Base-by-base conservation (phyloP, 352 stramenopile genomes). In the Aphanomyces cochlioides region DNA sequence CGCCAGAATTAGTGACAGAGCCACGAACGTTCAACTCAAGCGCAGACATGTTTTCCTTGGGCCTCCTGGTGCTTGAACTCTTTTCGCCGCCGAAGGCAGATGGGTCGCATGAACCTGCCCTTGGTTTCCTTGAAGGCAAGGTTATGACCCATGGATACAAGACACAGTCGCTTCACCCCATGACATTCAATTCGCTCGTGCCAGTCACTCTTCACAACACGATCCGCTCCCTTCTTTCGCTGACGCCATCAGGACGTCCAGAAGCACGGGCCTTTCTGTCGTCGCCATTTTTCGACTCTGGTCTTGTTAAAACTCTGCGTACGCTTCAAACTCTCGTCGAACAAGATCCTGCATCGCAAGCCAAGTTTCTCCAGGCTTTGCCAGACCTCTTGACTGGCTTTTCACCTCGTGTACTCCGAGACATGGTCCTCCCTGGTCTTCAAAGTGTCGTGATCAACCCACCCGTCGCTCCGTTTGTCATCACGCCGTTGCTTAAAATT, bases 131-230 rank as follows among this genome's bases (percentile, higher is more conserved):
- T 43, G 89, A 96, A 60, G 88, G 87, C 41, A 96, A 96, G 78
- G 90, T 88, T 57, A 90, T 95, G 83, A 95, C 87, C 0, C 83
- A 96, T 73, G 83, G 80, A 21, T 95, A 95, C 78, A 95, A 95
- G 66, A 84, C 93, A 59, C 86, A 91, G 75, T 92, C 87, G n/a
- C 76, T 96, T 60, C 87, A 95, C 58, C 87, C 87, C 40, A 93
- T 95, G 56, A 80, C 82, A 58, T 95, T 95, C 75, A 85, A 84
- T 50, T 60, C 77, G 13, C 84, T 82, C 0, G 81, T 95, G 47
- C 87, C 87, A n/a, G 85, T 89, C 43, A 77, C 85, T 41, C 72
- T 95, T 38, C 85, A 95, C 56, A 93, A 93, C 73, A 95, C 87
- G 50, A 92, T 95, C 64, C 85, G 85, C 10, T 81, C 85, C 48